A percentile compares a stretch with the other conserved stretches of the same genome.
These are phyloP conservation scores for Eucalyptus pumila DNA, from an alignment of 345 rosid genomes.

Conservation along the genomic window DNA sequence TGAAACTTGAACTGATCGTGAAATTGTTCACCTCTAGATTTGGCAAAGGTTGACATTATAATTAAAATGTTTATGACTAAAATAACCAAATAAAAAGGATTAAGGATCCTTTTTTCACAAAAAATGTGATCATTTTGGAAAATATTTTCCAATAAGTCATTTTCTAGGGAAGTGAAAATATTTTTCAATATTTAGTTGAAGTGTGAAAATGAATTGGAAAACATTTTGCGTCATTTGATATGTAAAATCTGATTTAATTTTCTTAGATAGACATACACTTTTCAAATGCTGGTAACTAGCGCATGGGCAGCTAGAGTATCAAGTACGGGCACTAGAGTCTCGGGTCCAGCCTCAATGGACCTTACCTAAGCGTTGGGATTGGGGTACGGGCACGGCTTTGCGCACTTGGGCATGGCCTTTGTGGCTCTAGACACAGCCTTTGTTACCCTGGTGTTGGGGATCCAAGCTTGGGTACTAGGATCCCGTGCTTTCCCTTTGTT, in stretches of 20 bases:
- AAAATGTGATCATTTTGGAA: no score
- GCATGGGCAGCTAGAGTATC: fast-evolving
- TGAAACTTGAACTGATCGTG: fast-evolving
- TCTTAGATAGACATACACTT: no score
- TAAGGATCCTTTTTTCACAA: fast-evolving
- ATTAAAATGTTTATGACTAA: not conserved
- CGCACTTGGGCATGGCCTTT: not conserved
- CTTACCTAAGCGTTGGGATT: fast-evolving
- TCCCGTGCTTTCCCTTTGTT: not conserved
- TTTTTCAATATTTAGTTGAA: fast-evolving
- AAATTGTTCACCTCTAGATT: fast-evolving
- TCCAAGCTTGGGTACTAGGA: not conserved
- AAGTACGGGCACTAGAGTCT: not conserved
- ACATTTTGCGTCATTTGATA: no score
- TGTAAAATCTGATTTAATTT: no score
- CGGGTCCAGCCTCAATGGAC: fast-evolving
- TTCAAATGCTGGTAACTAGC: fast-evolving
- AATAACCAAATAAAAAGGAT: fast-evolving
- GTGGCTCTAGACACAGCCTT: not conserved
- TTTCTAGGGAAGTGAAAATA: no score
- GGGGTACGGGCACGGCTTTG: not conserved
- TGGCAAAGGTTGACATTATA: fast-evolving
- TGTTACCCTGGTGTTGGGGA: not conserved
- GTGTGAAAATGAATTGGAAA: no score
- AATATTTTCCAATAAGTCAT: no score